Evolutionary conservation across 176 grass and related monocot species (phyloP).

Genomic region (Carex kokanica): DNA sequence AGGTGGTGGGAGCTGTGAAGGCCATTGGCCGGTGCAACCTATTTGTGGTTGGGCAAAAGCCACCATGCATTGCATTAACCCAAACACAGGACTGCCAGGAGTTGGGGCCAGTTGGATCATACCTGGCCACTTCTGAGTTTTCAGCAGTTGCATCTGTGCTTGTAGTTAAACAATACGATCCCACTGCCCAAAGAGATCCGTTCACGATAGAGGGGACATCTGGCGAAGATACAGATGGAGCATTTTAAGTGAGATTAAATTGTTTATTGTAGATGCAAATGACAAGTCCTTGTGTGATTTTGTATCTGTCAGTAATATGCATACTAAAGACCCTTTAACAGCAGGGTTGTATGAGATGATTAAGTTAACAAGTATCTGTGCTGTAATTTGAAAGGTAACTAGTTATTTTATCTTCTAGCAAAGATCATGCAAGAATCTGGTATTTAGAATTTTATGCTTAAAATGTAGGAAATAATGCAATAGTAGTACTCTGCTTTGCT

Average conservation of each 20-base stretch:
- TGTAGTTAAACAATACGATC: conserved; percentile 44
- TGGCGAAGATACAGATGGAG: conserved; percentile 13
- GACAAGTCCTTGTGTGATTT: conserved; percentile 3
- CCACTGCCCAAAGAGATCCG: conserved; percentile 15
- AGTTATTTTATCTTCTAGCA: no score
- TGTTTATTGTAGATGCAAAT: conserved; percentile 5
- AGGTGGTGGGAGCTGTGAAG: conserved; percentile 27
- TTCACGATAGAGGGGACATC: conserved; percentile 4
- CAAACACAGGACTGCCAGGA: conserved; percentile 33
- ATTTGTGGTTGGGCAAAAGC: conserved; percentile 33
- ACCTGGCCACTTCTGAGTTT: conserved; percentile 40
- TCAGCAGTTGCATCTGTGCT: conserved; percentile 38
- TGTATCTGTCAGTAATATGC: background rate
- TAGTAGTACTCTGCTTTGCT: background rate
- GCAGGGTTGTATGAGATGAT: background rate
- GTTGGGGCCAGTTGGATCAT: conserved; percentile 39
- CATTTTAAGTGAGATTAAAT: background rate
- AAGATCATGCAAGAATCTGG: background rate
- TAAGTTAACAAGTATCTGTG: background rate
- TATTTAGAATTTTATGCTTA: background rate
- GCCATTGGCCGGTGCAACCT: conserved; percentile 27
- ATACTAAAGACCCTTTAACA: background rate
- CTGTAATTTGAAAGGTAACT: no score
- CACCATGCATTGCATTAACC: conserved; percentile 32
- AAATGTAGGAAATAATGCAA: background rate